These are phyloP conservation scores for Aspergillus floridensis DNA, from an alignment of 2,329 filamentous ascomycete genomes.

Conservation along the genomic window DNA sequence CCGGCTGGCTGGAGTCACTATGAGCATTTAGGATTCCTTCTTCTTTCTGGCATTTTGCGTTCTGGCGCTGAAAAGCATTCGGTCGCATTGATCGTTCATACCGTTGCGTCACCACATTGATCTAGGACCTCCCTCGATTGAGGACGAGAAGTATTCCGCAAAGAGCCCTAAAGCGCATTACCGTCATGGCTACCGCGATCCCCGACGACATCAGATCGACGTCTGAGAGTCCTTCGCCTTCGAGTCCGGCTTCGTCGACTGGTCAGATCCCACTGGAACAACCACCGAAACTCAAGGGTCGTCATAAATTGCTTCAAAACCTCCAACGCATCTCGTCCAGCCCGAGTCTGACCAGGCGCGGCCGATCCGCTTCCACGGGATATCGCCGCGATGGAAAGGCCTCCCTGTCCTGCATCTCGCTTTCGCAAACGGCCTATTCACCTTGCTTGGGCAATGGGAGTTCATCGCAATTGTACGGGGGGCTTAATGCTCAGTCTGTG, in stretches of 20 bases:
- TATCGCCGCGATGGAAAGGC: conserved; percentile 63
- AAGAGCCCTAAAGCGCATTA: not conserved
- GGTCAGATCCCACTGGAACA: conserved; percentile 41
- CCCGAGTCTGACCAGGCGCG: conserved; percentile 64
- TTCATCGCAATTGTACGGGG: conserved; percentile 56
- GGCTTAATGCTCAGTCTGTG: conserved; percentile 56
- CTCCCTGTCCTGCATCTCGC: conserved; percentile 64
- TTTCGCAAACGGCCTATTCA: conserved; percentile 54
- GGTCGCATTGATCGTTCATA: not conserved
- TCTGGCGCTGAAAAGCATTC: conserved; percentile 8
- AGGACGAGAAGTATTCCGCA: not conserved
- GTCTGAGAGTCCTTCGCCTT: conserved; percentile 33
- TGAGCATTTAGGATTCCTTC: conserved; percentile 15
- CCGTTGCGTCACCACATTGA: not conserved
- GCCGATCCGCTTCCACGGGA: conserved; percentile 64
- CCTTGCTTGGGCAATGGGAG: conserved; percentile 56
- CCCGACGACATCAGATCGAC: conserved; percentile 32
- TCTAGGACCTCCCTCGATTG: not conserved
- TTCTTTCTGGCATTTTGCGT: conserved; percentile 12
- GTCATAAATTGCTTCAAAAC: conserved; percentile 67
- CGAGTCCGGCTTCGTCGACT: conserved; percentile 32
- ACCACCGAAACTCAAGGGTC: conserved; percentile 62
- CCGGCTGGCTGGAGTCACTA: conserved; percentile 11
- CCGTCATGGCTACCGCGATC: conserved; percentile 31
- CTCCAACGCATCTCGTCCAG: conserved; percentile 81